A percentile compares a stretch with the other conserved stretches of the same genome.
Conservation (phyloP, 352 stramenopile species). For the Phytophthora chlamydospora region DNA sequence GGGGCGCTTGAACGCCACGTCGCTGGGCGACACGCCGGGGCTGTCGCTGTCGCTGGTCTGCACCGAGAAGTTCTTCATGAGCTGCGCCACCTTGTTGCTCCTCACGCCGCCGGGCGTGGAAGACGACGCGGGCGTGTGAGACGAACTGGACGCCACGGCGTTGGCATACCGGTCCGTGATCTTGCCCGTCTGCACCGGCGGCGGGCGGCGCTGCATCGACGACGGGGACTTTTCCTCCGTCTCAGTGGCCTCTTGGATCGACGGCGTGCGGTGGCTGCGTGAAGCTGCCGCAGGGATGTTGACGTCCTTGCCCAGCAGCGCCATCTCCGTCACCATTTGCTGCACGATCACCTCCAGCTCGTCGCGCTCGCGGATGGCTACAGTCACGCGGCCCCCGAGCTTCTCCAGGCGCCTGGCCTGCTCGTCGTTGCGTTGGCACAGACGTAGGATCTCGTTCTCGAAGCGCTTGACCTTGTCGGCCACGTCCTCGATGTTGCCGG, state of each 20-base stretch:
- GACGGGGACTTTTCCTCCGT: conserved; percentile 33
- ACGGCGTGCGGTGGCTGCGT: conserved; percentile 23
- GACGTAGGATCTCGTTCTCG: conserved; percentile 48
- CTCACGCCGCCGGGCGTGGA: conserved; percentile 19
- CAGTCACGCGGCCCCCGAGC: conserved; percentile 49
- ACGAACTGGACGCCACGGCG: conserved; percentile 37
- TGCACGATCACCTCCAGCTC: conserved; percentile 70
- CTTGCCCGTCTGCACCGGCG: conserved; percentile 30
- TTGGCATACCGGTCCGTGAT: conserved; percentile 59
- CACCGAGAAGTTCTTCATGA: conserved; percentile 78
- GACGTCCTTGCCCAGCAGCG: conserved; percentile 35
- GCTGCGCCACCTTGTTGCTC: conserved; percentile 61
- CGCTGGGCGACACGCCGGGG: conserved; percentile 22
- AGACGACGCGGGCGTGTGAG: conserved; percentile 10
- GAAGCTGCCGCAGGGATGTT: conserved; percentile 13
- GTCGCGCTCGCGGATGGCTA: conserved; percentile 54
- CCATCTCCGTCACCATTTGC: conserved; percentile 65
- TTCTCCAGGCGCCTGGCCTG: conserved; percentile 57
- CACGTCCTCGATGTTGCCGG: conserved; percentile 37
- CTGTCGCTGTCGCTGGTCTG: conserved; percentile 31
- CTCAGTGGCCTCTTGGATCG: conserved; percentile 30
- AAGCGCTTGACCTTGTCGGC: conserved; percentile 58
- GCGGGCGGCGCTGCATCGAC: conserved; percentile 3
- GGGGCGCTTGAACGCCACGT: conserved; percentile 31
- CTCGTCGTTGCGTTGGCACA: conserved; percentile 66